Evolutionary conservation across 371 early-diverging fungal genomes (phyloP).

Genomic region (Rhizomucor pusillus): DNA sequence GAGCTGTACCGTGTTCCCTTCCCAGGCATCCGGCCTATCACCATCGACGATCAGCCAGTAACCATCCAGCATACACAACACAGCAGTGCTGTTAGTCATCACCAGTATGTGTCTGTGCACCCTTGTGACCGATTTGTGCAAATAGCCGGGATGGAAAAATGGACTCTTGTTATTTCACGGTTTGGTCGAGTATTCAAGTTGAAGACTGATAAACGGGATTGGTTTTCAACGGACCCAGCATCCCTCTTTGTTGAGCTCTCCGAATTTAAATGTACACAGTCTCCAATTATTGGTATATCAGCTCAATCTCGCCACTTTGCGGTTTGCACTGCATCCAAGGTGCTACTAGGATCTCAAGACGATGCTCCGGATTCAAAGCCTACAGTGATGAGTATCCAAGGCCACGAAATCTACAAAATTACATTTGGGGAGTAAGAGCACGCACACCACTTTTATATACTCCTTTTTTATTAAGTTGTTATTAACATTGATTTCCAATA

Average conservation of each 20-base stretch:
- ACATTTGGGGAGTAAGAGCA: constrained; percentile 21
- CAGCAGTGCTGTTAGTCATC: constrained; percentile 34
- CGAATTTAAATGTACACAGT: constrained; percentile 9
- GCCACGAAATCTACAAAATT: constrained; percentile 13
- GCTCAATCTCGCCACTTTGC: constrained; percentile 12
- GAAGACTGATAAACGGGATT: constrained; percentile 18
- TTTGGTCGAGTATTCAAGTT: constrained; percentile 8
- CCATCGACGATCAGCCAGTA: constrained; percentile 39
- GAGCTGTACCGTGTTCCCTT: constrained; percentile 5
- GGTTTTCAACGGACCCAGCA: background rate
- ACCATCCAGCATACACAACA: constrained; percentile 27
- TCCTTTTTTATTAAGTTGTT: no score
- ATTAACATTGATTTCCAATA: no score
- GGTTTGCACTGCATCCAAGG: constrained; percentile 11
- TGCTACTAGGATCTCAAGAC: constrained; percentile 4
- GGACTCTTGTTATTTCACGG: constrained; percentile 8
- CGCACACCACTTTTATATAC: no score
- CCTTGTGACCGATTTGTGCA: constrained; percentile 2
- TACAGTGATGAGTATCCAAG: constrained; percentile 5
- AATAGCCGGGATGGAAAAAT: constrained; percentile 8
- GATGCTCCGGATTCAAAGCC: constrained; percentile 2
- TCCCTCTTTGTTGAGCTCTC: constrained; percentile 2
- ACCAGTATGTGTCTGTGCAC: constrained; percentile 17
- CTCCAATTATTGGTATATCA: constrained; percentile 1
- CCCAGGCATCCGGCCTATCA: constrained; percentile 12